These are phyloP conservation scores for Chalaropsis thielavioides DNA, from an alignment of 2,329 filamentous ascomycete species.

Conservation along the genomic window DNA sequence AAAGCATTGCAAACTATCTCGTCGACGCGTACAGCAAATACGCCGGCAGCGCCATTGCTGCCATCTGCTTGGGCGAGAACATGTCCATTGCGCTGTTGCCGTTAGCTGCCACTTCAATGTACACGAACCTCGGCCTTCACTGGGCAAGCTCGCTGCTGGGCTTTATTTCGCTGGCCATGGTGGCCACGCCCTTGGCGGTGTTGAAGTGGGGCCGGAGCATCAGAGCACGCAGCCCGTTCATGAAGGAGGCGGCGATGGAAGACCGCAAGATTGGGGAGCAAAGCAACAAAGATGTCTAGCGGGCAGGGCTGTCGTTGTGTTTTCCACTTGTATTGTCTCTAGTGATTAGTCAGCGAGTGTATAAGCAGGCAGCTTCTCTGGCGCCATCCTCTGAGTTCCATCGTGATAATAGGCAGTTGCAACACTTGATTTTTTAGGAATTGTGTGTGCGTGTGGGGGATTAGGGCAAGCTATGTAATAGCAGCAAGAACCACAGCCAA, in stretches of 20 bases:
- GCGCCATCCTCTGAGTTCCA: background rate
- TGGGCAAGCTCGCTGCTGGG: constrained; percentile 18
- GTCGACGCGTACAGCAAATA: constrained; percentile 36
- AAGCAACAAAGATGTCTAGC: background rate
- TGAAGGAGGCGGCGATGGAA: constrained; percentile 13
- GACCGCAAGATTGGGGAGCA: background rate
- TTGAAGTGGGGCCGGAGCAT: constrained; percentile 15
- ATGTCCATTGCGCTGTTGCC: constrained; percentile 28
- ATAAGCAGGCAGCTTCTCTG: background rate
- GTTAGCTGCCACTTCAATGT: constrained; percentile 14
- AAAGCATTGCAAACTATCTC: constrained; percentile 34
- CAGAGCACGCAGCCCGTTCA: constrained; percentile 16
- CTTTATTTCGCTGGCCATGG: constrained; percentile 16
- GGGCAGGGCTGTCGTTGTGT: background rate
- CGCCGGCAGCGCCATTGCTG: constrained; percentile 35
- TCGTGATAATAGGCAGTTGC: background rate
- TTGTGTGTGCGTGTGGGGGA: no score
- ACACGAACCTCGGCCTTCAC: constrained; percentile 14
- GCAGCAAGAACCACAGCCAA: background rate
- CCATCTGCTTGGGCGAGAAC: constrained; percentile 35
- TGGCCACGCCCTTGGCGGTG: constrained; percentile 13
- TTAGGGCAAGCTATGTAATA: background rate
- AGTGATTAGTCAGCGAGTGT: background rate
- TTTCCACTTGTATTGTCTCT: background rate
- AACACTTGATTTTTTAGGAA: background rate